Percentiles rank a stretch among this genome's conserved stretches.
Evolutionary conservation across 2,329 filamentous ascomycete genomes (phyloP).

Genomic region (Fusarium beomiforme): DNA sequence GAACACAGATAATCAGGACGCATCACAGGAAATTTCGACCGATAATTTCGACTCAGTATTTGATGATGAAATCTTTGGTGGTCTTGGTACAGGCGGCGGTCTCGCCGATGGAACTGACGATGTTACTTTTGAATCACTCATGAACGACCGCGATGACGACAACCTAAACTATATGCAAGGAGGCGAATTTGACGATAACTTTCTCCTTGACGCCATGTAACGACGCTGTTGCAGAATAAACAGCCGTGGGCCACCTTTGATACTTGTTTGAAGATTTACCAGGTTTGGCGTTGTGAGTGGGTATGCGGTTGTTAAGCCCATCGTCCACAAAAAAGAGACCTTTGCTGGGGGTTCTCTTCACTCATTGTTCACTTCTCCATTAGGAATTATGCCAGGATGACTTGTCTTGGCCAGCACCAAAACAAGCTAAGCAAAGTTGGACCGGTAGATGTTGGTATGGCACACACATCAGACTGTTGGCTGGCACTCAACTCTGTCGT

Average conservation of each 20-base stretch:
- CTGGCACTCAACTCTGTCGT: neutral
- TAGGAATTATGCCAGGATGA: neutral
- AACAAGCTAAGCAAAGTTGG: neutral
- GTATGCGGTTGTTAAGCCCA: neutral
- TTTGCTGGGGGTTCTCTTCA: neutral
- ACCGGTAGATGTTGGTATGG: neutral
- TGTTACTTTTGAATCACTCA: slow-evolving; percentile 62
- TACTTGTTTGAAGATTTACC: neutral
- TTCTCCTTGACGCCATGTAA: slow-evolving; percentile 51
- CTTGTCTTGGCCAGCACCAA: neutral
- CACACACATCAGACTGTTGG: neutral
- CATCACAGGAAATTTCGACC: slow-evolving; percentile 31
- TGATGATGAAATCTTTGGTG: slow-evolving; percentile 55
- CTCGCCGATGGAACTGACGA: slow-evolving; percentile 48
- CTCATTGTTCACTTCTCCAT: neutral
- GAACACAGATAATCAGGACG: slow-evolving; percentile 8
- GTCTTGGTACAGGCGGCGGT: slow-evolving; percentile 51
- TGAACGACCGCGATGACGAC: slow-evolving; percentile 50
- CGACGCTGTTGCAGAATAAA: neutral
- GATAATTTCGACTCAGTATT: slow-evolving; percentile 46
- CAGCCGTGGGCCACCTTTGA: neutral
- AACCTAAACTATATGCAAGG: slow-evolving; percentile 54
- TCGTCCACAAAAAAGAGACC: neutral
- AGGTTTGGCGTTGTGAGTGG: neutral
- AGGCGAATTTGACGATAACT: slow-evolving; percentile 58